A percentile compares a stretch with the other conserved stretches of the same genome.
Evolutionary conservation across 768 basidiomycete genomes (phyloP).

Genomic region (Hypholoma fasciculare): DNA sequence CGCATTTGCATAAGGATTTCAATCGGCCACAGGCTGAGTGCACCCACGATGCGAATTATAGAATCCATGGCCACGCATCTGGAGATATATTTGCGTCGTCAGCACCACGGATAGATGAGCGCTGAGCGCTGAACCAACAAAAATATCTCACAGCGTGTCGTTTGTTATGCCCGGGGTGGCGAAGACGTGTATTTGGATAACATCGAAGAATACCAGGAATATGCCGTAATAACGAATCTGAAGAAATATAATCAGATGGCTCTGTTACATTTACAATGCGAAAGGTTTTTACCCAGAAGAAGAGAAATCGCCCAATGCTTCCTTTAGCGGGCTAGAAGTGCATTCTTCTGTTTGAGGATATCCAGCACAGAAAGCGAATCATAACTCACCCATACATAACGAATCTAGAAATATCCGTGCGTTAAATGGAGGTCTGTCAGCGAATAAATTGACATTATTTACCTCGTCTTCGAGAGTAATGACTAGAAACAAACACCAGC

Average conservation of each 20-base stretch:
- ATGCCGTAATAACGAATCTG: slow-evolving; percentile 49
- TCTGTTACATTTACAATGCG: background rate
- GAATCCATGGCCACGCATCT: slow-evolving; percentile 47
- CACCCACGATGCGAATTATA: slow-evolving; percentile 40
- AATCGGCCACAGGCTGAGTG: slow-evolving; percentile 45
- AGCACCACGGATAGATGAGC: background rate
- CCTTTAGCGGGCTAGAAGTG: slow-evolving; percentile 29
- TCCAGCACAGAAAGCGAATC: background rate
- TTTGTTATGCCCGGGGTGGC: slow-evolving; percentile 36
- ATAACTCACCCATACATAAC: slow-evolving; percentile 37
- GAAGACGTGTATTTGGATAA: slow-evolving; percentile 44
- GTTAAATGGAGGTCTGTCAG: background rate
- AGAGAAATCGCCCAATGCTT: slow-evolving; percentile 35
- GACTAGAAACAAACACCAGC: slow-evolving; percentile 6
- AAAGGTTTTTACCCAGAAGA: slow-evolving; percentile 33
- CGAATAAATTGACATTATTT: background rate
- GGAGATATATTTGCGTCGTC: background rate
- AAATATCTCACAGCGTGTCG: slow-evolving; percentile 30
- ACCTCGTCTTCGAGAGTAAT: slow-evolving; percentile 26
- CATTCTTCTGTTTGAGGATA: background rate
- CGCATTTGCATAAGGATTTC: slow-evolving; percentile 49
- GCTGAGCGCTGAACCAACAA: no score
- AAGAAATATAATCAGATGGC: background rate
- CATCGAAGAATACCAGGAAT: slow-evolving; percentile 40
- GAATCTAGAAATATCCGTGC: slow-evolving; percentile 21